Evolutionary conservation across 2,329 filamentous ascomycete genomes (phyloP).

Genomic region (Sporothrix schenckii): DNA sequence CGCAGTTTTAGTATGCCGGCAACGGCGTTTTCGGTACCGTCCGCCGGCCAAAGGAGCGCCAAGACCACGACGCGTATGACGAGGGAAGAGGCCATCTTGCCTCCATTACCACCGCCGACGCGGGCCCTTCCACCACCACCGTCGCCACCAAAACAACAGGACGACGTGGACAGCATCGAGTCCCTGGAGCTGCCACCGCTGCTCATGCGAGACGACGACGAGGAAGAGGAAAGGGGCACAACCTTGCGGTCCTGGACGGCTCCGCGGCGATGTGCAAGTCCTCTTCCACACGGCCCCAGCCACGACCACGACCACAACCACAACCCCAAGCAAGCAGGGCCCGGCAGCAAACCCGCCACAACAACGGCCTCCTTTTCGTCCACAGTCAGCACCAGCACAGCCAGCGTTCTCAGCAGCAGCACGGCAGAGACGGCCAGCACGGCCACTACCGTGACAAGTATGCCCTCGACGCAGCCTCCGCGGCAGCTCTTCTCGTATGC

Average conservation of each 20-base stretch:
- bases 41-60: not conserved
- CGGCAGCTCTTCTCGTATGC: not conserved
- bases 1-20: constrained; percentile 30
- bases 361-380: constrained; percentile 26
- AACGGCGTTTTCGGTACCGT: constrained; percentile 5
- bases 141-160: constrained; percentile 35
- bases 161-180: constrained; percentile 5
- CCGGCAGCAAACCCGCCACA: not conserved
- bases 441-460: not conserved
- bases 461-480: not conserved
- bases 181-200: constrained; percentile 27
- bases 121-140: constrained; percentile 48
- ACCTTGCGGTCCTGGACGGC: not conserved
- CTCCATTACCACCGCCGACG: constrained; percentile 49
- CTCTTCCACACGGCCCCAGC: not conserved
- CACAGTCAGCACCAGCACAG: constrained; percentile 23
- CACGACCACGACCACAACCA: no score
- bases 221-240: not conserved
- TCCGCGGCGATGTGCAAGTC: not conserved
- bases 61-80: not conserved
- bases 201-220: constrained; percentile 9
- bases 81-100: constrained; percentile 33
- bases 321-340: not conserved
- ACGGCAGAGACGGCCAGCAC: constrained; percentile 22
- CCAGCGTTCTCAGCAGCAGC: constrained; percentile 28